Conservation (phyloP, 164 flowering plant genomes). For the Litsea cubeba region DNA sequence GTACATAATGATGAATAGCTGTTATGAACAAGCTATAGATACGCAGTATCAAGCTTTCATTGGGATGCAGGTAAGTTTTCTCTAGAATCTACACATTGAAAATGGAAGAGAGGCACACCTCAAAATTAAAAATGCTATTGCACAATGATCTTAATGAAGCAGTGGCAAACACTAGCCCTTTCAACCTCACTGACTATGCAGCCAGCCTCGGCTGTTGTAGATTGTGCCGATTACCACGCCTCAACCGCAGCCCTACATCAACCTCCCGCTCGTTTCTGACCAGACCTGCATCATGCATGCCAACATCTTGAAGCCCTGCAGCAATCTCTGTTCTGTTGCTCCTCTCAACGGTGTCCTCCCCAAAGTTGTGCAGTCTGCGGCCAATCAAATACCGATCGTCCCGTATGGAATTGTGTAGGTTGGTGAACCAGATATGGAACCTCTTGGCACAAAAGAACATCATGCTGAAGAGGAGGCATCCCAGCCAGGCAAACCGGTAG, state of each 20-base stretch:
- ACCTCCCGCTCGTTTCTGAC: slow-evolving; percentile 30
- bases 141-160: too few species aligned
- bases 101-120: too few species aligned
- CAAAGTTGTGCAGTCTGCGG: slow-evolving; percentile 85
- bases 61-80: too few species aligned
- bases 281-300: slow-evolving; percentile 16
- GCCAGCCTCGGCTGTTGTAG: background rate
- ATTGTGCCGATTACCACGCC: slow-evolving; percentile 22
- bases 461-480: slow-evolving; percentile 66
- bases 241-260: slow-evolving; percentile 55
- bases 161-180: background rate
- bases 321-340: slow-evolving; percentile 19
- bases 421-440: slow-evolving; percentile 95
- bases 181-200: slow-evolving; percentile 3
- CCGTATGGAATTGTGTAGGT: slow-evolving; percentile 91
- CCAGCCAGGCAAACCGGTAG: slow-evolving; percentile 97
- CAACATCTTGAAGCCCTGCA: slow-evolving; percentile 17
- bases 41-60: too few species aligned
- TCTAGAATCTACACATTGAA: too few species aligned
- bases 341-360: slow-evolving; percentile 38
- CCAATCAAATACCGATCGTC: slow-evolving; percentile 94
- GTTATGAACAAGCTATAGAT: too few species aligned
- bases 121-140: too few species aligned
- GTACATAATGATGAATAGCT: too few species aligned
- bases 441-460: slow-evolving; percentile 82